Base-by-base conservation (phyloP, 345 rosid genomes). In the Aegle marmelos region DNA sequence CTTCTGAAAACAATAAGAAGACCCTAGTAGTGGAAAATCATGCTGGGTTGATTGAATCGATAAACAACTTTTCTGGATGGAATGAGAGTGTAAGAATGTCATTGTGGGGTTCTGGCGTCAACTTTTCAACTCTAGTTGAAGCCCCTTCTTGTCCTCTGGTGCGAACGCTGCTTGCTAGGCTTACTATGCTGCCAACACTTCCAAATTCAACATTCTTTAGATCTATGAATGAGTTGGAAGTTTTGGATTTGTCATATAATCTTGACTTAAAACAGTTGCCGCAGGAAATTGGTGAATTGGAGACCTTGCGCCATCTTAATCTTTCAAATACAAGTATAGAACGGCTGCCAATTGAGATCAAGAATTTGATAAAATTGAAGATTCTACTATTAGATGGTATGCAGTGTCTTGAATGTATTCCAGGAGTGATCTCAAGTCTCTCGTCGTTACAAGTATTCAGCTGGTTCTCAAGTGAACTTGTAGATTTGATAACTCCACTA, bases 361-460 rank as follows among this genome's bases (percentile, higher is more conserved):
- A 6, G 39, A 6, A 7, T 34, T 25, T 75, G 41, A 34, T 1
- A 2, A 53, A 72, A 4, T n/a, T 72, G 53, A 77, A 16, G 37
- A 37, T 76, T 33, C 39, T 81, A 10, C 33, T 54, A 19, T n/a
- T 77, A 66, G 78, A 81, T 37, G 25, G 34, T 1, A 72, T 50
- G 13, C 50, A 0, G 14, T 0, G 2, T 41, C 50, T 41, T 41
- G 2, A 0, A 6, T 6, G 6, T 36, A 36, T 3, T 3, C 10
- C 2, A 41, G 2, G 14, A 21, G 81, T 79, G 45, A 68, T 81
- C 30, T 73, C 87, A 21, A 37, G 53, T 72, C 72, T 84, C 17
- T 58, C 69, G 4, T 59, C 66, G 9, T 41, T 84, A 41, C 48
- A 64, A 34, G 74, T 84, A 13, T 70, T 81, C 27, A 34, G 67